Base-by-base conservation (phyloP, 306 rosid genomes). In the Potentilla sterilis region DNA sequence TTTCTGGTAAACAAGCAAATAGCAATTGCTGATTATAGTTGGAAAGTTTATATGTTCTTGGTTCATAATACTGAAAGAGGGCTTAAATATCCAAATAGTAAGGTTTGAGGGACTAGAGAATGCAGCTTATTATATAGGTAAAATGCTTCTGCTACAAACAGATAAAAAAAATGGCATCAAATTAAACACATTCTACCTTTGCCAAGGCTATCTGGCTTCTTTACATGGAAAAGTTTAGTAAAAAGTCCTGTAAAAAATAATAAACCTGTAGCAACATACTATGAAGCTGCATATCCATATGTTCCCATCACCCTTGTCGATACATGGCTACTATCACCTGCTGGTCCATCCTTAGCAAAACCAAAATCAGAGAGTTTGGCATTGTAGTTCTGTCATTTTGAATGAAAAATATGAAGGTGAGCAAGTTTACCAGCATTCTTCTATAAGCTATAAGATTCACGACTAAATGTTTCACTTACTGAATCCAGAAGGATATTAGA, bases 41-140 rank as follows among this genome's bases (percentile, higher is more conserved):
- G 32, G 32, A 2, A 55, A 55, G 16, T 58, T 55, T 9, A 51
- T 16, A 21, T 12, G 12, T 22, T 7, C 6, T 9, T 8, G 24
- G 13, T 57, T 57, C 62, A 57, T 21, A 9, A 22, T 21, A 57
- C 22, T 57, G 34, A 22, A 57, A 57, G 24, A 9, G 14, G 35
- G 61, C 52, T 48, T 15, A 9, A 42, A 9, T 9, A 42, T 42
- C 46, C 46, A 1, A 42, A 9, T 9, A 40, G 43, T 40, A 15
- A 11, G 54, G 54, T 46, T 12, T 46, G 49, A 46, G 15, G 15
- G 49, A 10, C 16, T 46, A 51, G 22, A 18, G 9, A 51, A 6
- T 51, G 6, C 16, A 51, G 57, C 78, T 81, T 90, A 18, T 97
- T 97, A 76, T 15, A 48, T 0, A 28, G 28, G 28, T 28, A 28